Evolutionary conservation across 2,329 filamentous ascomycete genomes (phyloP), one percentile per base, ranked within the genome.

Genomic region (Colletotrichum lini): DNA sequence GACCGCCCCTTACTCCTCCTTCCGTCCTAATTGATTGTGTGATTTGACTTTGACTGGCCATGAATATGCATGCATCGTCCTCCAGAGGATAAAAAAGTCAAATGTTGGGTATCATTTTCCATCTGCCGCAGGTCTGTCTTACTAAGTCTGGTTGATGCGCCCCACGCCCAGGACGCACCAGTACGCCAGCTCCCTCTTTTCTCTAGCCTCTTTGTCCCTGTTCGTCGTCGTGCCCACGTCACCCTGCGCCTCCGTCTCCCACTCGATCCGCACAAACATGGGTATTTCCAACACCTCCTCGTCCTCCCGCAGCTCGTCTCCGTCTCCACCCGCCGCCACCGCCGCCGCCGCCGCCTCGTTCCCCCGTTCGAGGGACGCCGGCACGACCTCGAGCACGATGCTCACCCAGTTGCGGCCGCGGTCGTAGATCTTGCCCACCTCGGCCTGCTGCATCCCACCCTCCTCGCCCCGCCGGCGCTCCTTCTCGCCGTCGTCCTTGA

Each of bases 391-490:
- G 35, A 99, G 86, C 23, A 98, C 93, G 13, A 99, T 94, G 74
- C 92, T 96, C 18, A 96, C 96, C 94, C 95, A 98, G 80, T 98
- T 99, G 45, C 95, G 88, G 0, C 95, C 96, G 65, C 92, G 90
- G 74, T 98, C 95, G 93, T 94, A 99, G n/a, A 98, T 91, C 82
- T 98, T 98, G 63, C 96, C 96, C 0, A 94, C 94, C 80, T 97
- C 95, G 18, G 93, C 90, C 78, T 90, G 91, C 59, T 90, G 88
- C 61, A 84, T 76, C 73, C 78, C 78, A 76, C 82, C 75, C 71
- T 80, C 83, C 77, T 83, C 84, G 76, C 79, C 79, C 76, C 77
- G 83, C 78, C 77, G 78, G 74, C 78, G 80, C 79, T 79, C 79
- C 58, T 78, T 74, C 26, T 79, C 79, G 61, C 79, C 80, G 72